A percentile compares a stretch with the other conserved stretches of the same genome.
Evolutionary conservation across 1,284 basidiomycete genomes (phyloP).

Genomic region (Caloboletus firmus): DNA sequence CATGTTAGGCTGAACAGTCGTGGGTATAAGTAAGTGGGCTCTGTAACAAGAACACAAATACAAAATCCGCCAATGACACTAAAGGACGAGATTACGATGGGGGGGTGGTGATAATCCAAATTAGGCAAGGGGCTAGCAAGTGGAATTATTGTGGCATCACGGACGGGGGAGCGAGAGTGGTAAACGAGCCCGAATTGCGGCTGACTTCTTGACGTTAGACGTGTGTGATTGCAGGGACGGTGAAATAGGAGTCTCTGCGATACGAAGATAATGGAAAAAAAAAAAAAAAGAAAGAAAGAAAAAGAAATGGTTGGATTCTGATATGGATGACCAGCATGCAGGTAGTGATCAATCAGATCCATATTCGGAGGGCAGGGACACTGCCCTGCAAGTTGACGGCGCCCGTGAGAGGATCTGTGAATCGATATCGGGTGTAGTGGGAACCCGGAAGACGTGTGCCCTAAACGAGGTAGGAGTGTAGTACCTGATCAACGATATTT

Average conservation of each 20-base stretch:
- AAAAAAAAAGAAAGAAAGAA: no score
- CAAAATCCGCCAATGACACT: constrained; percentile 7
- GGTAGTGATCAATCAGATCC: constrained; percentile 7
- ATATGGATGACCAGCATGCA: constrained; percentile 16
- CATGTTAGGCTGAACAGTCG: neutral
- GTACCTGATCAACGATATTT: constrained; percentile 28
- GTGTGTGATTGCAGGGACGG: neutral
- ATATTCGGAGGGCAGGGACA: neutral
- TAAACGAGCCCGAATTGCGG: constrained; percentile 3
- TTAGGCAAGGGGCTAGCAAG: constrained; percentile 6
- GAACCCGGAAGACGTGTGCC: neutral
- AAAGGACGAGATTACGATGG: neutral
- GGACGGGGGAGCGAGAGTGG: neutral
- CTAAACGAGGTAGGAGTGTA: constrained; percentile 12
- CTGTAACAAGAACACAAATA: neutral
- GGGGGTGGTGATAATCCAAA: constrained; percentile 3
- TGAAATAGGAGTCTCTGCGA: constrained; percentile 9
- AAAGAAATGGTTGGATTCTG: constrained; percentile 20
- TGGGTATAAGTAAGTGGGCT: constrained; percentile 27
- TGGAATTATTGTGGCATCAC: constrained; percentile 1
- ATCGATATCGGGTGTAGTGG: constrained; percentile 6
- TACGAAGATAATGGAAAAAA: constrained; percentile 3
- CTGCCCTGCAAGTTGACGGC: constrained; percentile 3
- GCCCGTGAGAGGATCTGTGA: constrained; percentile 31
- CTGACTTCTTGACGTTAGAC: constrained; percentile 20